Evolutionary conservation across 371 early-diverging fungal species (phyloP), one percentile per base, ranked within the genome.

Genomic region (Rhizopus microsporus): DNA sequence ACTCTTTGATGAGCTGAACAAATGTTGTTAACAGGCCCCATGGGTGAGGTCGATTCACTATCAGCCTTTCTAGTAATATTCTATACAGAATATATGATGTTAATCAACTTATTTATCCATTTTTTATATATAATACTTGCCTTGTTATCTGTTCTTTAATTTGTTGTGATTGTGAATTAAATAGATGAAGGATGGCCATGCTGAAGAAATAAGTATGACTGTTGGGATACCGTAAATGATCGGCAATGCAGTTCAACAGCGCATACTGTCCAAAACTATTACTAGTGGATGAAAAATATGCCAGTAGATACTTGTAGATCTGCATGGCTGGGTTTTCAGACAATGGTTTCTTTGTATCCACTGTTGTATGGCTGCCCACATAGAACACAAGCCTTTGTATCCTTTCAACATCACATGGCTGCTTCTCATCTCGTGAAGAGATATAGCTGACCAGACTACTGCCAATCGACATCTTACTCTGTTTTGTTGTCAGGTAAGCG

Each of bases 11-110:
- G 59, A 98, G 72, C 67, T 97, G 96, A 51, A 96, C 96, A 64
- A 98, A 92, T 3, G 97, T 94, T 9, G 96, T 90, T 59, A 96
- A 78, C 52, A 98, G 72, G n/a, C 97, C 96, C 93, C 97, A 97
- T 46, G 98, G 98, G 76, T 96, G 95, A n/a, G 97, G 98, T 43
- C 96, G 80, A 77, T 94, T 93, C n/a, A 93, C 97, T 62, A 98
- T 91, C 49, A 96, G 76, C 42, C 98, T 86, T 72, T 98, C 98
- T 60, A 97, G 70, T 37, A 98, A 75, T 3, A 96, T 96, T 32
- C 96, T 71, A 38, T 5, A 46, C 15, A 40, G 15, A 37, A 12
- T 39, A n/a, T 37, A 23, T 30, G 33, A 17, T n/a, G 7, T 34
- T 9, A 15, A 57, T 29, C 3, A 7, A 13, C 4, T 32, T 29